Evolutionary conservation across 768 basidiomycete species (phyloP).

Genomic region (Cystobasidiopsis lactophilus): DNA sequence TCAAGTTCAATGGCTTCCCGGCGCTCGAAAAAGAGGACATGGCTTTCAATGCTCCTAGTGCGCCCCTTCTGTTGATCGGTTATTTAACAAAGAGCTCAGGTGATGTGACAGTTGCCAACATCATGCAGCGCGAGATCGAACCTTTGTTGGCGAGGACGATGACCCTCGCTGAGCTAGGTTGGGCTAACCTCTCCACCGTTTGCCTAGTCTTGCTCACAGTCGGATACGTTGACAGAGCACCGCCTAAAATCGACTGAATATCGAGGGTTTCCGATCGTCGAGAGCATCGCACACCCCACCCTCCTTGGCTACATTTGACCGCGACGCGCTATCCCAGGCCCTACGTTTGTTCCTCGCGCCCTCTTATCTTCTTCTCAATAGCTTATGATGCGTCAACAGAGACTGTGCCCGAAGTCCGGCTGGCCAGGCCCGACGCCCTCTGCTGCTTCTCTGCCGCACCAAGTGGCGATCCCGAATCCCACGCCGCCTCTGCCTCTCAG

Average conservation of each 20-base stretch:
- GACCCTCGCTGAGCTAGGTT: conserved; percentile 56
- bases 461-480: conserved; percentile 26
- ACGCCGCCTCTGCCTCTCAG: conserved; percentile 11
- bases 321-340: conserved; percentile 64
- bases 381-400: no score
- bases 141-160: conserved; percentile 53
- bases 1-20: conserved; percentile 89
- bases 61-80: conserved; percentile 17
- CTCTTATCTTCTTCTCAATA: neutral
- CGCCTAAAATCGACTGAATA: conserved; percentile 49
- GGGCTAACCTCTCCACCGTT: conserved; percentile 30
- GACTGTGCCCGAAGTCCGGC: no score
- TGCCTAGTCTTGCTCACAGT: neutral
- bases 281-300: conserved; percentile 34
- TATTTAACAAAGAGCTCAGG: conserved; percentile 1
- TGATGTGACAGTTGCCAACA: conserved; percentile 71
- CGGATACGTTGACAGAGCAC: conserved; percentile 32
- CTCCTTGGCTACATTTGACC: conserved; percentile 72
- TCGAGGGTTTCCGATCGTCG: conserved; percentile 79
- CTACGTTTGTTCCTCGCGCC: no score
- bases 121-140: conserved; percentile 66
- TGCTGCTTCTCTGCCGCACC: no score
- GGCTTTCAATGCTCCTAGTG: conserved; percentile 73
- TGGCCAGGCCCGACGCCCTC: no score
- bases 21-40: conserved; percentile 91